These are phyloP conservation scores for Spirogloea muscicola DNA, from an alignment of 139 green algal species.

Conservation along the genomic window DNA sequence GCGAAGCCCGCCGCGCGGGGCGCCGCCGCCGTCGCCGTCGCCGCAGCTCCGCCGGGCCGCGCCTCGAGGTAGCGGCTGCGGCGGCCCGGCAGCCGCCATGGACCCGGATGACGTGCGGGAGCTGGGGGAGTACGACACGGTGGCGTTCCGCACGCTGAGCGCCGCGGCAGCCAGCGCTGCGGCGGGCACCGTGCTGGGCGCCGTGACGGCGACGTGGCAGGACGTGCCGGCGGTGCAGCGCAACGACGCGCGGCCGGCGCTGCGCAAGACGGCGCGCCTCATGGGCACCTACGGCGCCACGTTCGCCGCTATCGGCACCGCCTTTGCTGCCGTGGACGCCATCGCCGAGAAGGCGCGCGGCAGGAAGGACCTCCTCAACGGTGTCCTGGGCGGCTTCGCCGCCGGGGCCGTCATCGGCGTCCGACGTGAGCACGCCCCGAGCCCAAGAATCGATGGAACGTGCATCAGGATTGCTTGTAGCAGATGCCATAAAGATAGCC, in stretches of 20 bases:
- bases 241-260: constrained; percentile 37
- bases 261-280: constrained; percentile 33
- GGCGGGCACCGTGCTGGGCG: constrained; percentile 15
- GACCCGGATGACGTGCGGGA: constrained; percentile 22
- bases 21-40: no score
- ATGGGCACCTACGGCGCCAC: constrained; percentile 30
- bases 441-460: not conserved
- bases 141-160: constrained; percentile 35
- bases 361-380: constrained; percentile 49
- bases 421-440: not conserved
- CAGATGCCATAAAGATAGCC: not conserved
- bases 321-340: constrained; percentile 21
- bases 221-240: constrained; percentile 41
- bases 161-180: constrained; percentile 18
- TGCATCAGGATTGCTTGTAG: not conserved
- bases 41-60: no score
- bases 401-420: constrained; percentile 44
- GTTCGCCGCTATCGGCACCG: constrained; percentile 42
- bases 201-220: constrained; percentile 31
- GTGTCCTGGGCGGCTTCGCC: constrained; percentile 34
- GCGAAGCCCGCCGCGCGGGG: no score
- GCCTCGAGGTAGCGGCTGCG: no score
- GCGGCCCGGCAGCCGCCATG: no score
- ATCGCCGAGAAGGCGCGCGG: constrained; percentile 27
- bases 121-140: constrained; percentile 43